Conservation (phyloP, 176 grass and related monocot genomes). For the Elymus sibiricus region DNA sequence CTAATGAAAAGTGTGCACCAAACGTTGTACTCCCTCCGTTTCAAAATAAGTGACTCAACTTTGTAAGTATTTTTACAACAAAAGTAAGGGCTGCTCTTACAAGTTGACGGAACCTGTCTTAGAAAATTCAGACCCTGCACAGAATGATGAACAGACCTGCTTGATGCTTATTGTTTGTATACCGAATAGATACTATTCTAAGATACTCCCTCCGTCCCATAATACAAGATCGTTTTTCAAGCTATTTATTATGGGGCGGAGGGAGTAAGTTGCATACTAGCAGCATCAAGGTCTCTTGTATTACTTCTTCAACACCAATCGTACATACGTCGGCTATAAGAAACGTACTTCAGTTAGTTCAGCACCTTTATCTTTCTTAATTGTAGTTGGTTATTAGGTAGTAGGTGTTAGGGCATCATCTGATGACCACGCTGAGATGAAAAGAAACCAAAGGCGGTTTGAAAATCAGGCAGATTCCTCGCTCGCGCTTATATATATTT, state of each 20-base stretch:
- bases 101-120: not conserved
- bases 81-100: not conserved
- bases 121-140: not conserved
- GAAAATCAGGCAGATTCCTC: conserved; percentile 37
- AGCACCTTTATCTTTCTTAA: conserved; percentile 16
- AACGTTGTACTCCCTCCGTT: not conserved
- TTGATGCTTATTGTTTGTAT: not conserved
- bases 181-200: not conserved
- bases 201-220: not conserved
- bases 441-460: conserved; percentile 25
- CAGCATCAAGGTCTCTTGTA: not conserved
- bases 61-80: too few species aligned
- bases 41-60: too few species aligned
- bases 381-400: conserved; percentile 18
- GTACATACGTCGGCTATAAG: conserved; percentile 21
- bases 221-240: too few species aligned
- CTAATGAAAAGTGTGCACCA: not conserved
- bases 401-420: conserved; percentile 23
- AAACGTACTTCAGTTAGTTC: not conserved
- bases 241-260: too few species aligned
- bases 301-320: not conserved
- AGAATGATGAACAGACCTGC: not conserved
- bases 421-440: conserved; percentile 10
- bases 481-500: not conserved
- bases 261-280: not conserved